These are phyloP conservation scores for Cercospora zeina DNA, from an alignment of 2,329 filamentous ascomycete species.

Conservation along the genomic window DNA sequence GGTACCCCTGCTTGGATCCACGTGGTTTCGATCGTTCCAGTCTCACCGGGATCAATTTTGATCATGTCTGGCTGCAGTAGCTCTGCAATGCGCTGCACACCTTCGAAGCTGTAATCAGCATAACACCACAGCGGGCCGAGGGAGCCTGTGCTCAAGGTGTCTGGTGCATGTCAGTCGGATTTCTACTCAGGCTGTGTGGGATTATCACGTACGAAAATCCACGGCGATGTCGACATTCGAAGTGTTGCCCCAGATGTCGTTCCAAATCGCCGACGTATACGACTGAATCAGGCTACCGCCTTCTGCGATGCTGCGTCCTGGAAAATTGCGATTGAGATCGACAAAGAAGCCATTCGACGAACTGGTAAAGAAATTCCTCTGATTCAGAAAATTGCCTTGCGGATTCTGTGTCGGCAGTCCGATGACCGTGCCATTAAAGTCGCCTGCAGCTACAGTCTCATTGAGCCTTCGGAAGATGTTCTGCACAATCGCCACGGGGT, in stretches of 20 bases:
- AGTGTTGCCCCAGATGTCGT: constrained; percentile 43
- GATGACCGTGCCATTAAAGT: constrained; percentile 39
- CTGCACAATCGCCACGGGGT: constrained; percentile 43
- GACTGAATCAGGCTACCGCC: constrained; percentile 27
- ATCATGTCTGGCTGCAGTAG: too few species aligned
- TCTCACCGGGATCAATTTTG: too few species aligned
- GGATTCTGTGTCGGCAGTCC: constrained; percentile 45
- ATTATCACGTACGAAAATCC: constrained; percentile 34
- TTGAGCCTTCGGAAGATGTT: constrained; percentile 42
- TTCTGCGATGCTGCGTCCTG: constrained; percentile 49
- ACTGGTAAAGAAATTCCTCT: constrained; percentile 43
- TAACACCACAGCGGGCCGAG: constrained; percentile 45
- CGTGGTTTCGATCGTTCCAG: constrained; percentile 27
- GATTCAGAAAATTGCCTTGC: constrained; percentile 44
- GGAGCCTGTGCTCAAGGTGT: constrained; percentile 43
- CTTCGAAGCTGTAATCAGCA: constrained; percentile 42
- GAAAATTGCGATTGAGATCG: constrained; percentile 60
- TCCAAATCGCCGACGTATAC: constrained; percentile 43
- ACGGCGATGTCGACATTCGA: constrained; percentile 45
- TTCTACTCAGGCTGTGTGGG: neutral
- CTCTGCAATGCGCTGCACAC: constrained; percentile 38
- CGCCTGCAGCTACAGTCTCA: constrained; percentile 39
- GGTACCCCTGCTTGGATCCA: constrained; percentile 42
- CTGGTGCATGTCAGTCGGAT: constrained; percentile 14
- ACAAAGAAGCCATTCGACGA: constrained; percentile 57